Base-by-base conservation (phyloP, 371 early-diverging fungal species). In the Syncephalastrum racemosum region DNA sequence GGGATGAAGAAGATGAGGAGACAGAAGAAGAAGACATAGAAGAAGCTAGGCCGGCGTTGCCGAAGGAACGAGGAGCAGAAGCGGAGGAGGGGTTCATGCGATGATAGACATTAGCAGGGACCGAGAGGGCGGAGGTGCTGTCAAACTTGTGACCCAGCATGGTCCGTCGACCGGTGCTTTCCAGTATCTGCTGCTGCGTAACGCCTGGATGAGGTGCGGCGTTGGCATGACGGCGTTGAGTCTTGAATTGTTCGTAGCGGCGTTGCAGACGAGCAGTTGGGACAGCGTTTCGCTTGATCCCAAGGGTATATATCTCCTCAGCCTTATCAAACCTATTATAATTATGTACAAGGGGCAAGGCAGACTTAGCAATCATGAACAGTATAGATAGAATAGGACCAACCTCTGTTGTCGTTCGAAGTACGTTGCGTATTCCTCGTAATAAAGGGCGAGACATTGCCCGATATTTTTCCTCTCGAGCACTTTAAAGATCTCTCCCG, bases 381-480 rank as follows among this genome's bases (percentile, higher is more conserved):
- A 31, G 10, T 12, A 31, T 5, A 12, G 10, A 31, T 8, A 31
- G 2, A 31, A 7, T 10, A 55, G 25, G 52, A 39, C 71, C 49
- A 62, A 86, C 80, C 79, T 81, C 20, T 71, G 59, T 13, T 42
- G 31, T 2, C 61, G 46, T 63, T 92, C 92, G 47, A 88, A 55
- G 19, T 79, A 67, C 19, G 62, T 71, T 0, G 90, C 92, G 58
- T 92, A 91, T 45, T 90, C 90, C 56, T 90, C 88, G 61, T 95
- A 96, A 50, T 78, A 89, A 19, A 85, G 53, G 0, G 92, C 81
- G 14, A 84, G 59, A 18, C 70, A 62, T 20, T 71, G 67, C 1
- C 94, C 96, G 56, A 96, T 93, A 7, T 68, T 69, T 47, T 93
- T 87, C 14, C 72, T 62, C 31, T 80, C 60, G 50, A 96, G 72